These are phyloP conservation scores for Imleria badia DNA, from an alignment of 768 basidiomycete species.

Conservation along the genomic window DNA sequence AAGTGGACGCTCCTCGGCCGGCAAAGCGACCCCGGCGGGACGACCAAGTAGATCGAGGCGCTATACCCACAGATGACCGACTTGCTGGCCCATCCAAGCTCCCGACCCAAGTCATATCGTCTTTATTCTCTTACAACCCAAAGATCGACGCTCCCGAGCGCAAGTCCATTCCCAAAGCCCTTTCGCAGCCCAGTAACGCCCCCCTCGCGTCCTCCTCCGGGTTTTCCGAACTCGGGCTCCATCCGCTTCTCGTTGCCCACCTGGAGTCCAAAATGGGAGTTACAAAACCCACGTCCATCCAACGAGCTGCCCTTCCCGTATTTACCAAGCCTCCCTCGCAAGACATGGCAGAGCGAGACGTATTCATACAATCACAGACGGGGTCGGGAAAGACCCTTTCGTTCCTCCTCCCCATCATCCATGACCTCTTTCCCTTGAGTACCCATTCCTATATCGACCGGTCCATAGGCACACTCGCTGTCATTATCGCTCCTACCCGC, in stretches of 20 bases:
- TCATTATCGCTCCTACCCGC: slow-evolving; percentile 93
- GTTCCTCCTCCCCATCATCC: slow-evolving; percentile 91
- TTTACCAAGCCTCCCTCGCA: slow-evolving; percentile 48
- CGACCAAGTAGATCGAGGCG: slow-evolving; percentile 22
- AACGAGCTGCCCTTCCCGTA: slow-evolving; percentile 67
- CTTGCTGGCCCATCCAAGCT: slow-evolving; percentile 28
- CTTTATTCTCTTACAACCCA: slow-evolving; percentile 85
- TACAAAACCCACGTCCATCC: slow-evolving; percentile 85
- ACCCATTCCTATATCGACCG: slow-evolving; percentile 92
- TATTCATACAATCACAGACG: slow-evolving; percentile 95
- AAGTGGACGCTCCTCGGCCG: slow-evolving; percentile 36
- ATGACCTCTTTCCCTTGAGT: slow-evolving; percentile 89
- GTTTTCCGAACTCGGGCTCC: slow-evolving; percentile 80
- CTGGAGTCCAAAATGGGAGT: slow-evolving; percentile 80
- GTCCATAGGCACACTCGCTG: slow-evolving; percentile 90
- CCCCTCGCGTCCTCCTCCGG: slow-evolving; percentile 73
- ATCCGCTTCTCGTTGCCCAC: slow-evolving; percentile 78
- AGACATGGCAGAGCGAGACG: slow-evolving; percentile 55
- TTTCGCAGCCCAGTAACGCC: slow-evolving; percentile 73
- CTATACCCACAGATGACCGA: slow-evolving; percentile 12
- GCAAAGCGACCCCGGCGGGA: slow-evolving; percentile 46
- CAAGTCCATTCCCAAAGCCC: slow-evolving; percentile 21
- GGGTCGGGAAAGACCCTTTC: slow-evolving; percentile 96
- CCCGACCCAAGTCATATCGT: slow-evolving; percentile 74
- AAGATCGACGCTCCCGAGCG: slow-evolving; percentile 49